Evolutionary conservation across 2,329 filamentous ascomycete genomes (phyloP).

Genomic region (Davidsoniella virescens): DNA sequence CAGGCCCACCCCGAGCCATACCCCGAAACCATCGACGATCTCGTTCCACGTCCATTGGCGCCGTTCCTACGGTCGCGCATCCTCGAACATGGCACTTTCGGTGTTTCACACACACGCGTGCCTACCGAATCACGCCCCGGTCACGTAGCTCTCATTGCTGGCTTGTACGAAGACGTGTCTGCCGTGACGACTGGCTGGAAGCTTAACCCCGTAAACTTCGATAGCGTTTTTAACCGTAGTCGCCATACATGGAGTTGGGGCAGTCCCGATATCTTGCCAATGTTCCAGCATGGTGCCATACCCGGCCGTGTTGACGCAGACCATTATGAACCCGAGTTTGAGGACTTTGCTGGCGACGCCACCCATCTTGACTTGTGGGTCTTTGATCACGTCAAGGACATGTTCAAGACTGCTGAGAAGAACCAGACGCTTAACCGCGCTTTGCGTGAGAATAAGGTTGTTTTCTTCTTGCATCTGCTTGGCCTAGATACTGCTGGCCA

Average conservation of each 20-base stretch:
- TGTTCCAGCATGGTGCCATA: slow-evolving; percentile 90
- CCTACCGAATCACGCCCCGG: slow-evolving; percentile 93
- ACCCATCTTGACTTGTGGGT: slow-evolving; percentile 81
- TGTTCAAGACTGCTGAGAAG: slow-evolving; percentile 65
- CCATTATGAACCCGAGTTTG: slow-evolving; percentile 66
- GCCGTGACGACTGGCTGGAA: slow-evolving; percentile 97
- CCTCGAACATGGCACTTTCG: slow-evolving; percentile 82
- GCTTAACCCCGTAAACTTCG: slow-evolving; percentile 92
- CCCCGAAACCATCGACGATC: slow-evolving; percentile 44
- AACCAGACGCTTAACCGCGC: slow-evolving; percentile 60
- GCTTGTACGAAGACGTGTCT: slow-evolving; percentile 94
- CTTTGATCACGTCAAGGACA: slow-evolving; percentile 76
- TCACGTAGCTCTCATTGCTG: slow-evolving; percentile 91
- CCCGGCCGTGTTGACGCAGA: slow-evolving; percentile 77
- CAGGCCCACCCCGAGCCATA: slow-evolving; percentile 84
- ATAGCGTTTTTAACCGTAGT: slow-evolving; percentile 96
- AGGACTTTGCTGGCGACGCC: slow-evolving; percentile 79
- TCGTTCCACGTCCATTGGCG: slow-evolving; percentile 64
- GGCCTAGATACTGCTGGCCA: slow-evolving; percentile 88
- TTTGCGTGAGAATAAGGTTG: slow-evolving; percentile 67
- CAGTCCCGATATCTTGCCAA: slow-evolving; percentile 88
- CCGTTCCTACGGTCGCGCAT: slow-evolving; percentile 84
- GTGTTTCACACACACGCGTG: slow-evolving; percentile 90
- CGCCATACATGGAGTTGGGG: slow-evolving; percentile 98
- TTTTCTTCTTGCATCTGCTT: slow-evolving; percentile 90